Evolutionary conservation across 305 asterid genomes (phyloP).

Genomic region (Stenogyne calaminthoides): DNA sequence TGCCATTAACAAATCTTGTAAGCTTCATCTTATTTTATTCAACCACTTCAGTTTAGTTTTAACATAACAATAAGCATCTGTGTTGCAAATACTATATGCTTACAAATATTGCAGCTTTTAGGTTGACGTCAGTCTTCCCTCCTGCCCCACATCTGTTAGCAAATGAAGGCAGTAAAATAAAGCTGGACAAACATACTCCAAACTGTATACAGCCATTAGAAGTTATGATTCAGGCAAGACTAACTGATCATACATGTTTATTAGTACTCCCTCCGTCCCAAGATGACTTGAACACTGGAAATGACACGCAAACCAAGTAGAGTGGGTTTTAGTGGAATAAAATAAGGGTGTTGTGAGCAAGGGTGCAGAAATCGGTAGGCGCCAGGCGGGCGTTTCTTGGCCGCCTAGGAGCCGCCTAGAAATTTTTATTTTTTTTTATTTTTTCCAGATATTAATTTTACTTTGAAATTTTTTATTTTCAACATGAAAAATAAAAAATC

Average conservation of each 20-base stretch:
- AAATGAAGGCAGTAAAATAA: constrained; percentile 43
- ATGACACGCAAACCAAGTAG: too few relatives aligned
- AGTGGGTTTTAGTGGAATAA: too few relatives aligned
- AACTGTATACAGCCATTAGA: constrained; percentile 80
- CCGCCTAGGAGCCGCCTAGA: too few relatives aligned
- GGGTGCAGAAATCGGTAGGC: too few relatives aligned
- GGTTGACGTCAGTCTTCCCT: constrained; percentile 89
- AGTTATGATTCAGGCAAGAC: constrained; percentile 91
- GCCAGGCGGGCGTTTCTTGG: too few relatives aligned
- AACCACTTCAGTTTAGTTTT: not conserved
- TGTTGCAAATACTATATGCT: constrained; percentile 10
- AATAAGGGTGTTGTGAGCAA: too few relatives aligned
- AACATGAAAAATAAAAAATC: too few relatives aligned
- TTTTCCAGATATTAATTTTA: too few relatives aligned
- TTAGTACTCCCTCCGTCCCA: too few relatives aligned
- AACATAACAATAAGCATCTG: not conserved
- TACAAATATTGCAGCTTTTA: constrained; percentile 72
- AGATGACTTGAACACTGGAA: too few relatives aligned
- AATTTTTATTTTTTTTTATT: too few relatives aligned
- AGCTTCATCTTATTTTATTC: not conserved
- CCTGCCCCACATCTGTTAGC: constrained; percentile 94
- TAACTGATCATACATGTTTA: constrained; percentile 18
- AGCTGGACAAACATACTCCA: constrained; percentile 58
- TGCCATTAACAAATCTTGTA: not conserved
- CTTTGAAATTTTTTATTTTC: too few relatives aligned